Evolutionary conservation across 1,139 yeast genomes (phyloP), one percentile per base, ranked within the genome.

Genomic region (Waltiozyma sp.): DNA sequence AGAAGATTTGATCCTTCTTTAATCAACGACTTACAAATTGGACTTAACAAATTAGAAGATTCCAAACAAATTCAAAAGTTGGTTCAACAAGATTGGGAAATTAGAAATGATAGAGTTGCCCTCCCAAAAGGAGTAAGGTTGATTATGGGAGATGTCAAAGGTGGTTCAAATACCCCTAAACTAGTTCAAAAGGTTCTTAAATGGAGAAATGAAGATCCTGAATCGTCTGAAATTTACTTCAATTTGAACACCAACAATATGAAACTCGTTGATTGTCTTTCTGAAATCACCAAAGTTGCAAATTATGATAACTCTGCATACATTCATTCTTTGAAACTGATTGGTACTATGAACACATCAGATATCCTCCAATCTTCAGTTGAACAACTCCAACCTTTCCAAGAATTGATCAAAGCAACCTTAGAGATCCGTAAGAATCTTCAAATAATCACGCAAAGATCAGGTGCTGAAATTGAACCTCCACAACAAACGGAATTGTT

Each of bases 111-210:
- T 10, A 68, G 71, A 21, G 76, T 88, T 44, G 61, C 71, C 2
- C 64, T 91, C 44, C 97, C 97, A 0, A 70, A 71, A 1, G 75
- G 79, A 1, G 63, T 88, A 24, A 70, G 75, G 42, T 60, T 93
- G 40, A 60, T 91, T 8, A 86, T 91, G 95, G 98, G 98, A 7
- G 98, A 93, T 61, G 85, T 91, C 18, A 68, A 75, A 31, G 91
- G 87, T 14, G 98, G 98, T 0, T 85, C 96, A 0, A 95, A 88
- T 56, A 91, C 98, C 0, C 96, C 97, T 0, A 84, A 83, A 52
- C 69, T 91, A 59, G 97, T 91, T 1, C 69, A 83, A 2, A 75
- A 75, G 51, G 93, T 91, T 2, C 68, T 80, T 44, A 59, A 64
- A 28, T 91, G 98, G 97, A 72, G 75, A 47, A 60, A 64, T 23